Conservation (phyloP, 2,329 filamentous ascomycete species). For the Nemania sp. region DNA sequence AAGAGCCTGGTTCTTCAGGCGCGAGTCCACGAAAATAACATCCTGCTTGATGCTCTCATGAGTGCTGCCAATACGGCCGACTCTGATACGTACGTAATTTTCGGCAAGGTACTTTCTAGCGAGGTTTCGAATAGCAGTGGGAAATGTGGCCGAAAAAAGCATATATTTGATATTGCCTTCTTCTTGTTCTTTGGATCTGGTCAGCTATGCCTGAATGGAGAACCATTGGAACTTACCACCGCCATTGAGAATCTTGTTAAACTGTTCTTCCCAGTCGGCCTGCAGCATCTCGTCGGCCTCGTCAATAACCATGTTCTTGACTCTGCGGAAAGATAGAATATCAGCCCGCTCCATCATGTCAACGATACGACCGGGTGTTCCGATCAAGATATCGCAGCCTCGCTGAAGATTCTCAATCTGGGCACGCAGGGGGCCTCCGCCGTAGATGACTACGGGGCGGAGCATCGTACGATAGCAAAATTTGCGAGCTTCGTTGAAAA, state of each 20-base stretch:
- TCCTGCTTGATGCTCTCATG: slow-evolving; percentile 83
- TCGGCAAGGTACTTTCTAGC: slow-evolving; percentile 75
- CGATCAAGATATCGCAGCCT: slow-evolving; percentile 89
- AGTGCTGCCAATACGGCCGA: slow-evolving; percentile 83
- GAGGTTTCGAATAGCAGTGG: slow-evolving; percentile 74
- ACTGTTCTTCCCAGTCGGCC: slow-evolving; percentile 74
- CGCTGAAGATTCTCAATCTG: slow-evolving; percentile 75
- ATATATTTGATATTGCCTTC: slow-evolving; percentile 70
- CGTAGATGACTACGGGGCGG: slow-evolving; percentile 86
- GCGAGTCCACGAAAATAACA: slow-evolving; percentile 67
- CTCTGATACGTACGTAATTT: slow-evolving; percentile 77
- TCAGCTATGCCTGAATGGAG: slow-evolving; percentile 30
- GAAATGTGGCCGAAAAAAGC: slow-evolving; percentile 96
- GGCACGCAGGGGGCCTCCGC: slow-evolving; percentile 71
- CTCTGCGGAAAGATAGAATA: slow-evolving; percentile 70
- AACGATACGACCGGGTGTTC: slow-evolving; percentile 80
- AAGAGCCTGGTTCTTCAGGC: slow-evolving; percentile 70
- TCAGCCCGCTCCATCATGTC: slow-evolving; percentile 78
- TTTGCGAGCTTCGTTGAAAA: slow-evolving; percentile 91
- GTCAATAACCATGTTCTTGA: slow-evolving; percentile 83
- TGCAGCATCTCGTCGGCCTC: slow-evolving; percentile 94
- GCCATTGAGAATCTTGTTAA: slow-evolving; percentile 76
- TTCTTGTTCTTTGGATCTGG: slow-evolving; percentile 64
- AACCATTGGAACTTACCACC: slow-evolving; percentile 64
- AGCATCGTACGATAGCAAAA: slow-evolving; percentile 95